A percentile compares a stretch with the other conserved stretches of the same genome.
Conservation (phyloP, 2,329 filamentous ascomycete genomes). For the Tetracladium maxilliforme region DNA sequence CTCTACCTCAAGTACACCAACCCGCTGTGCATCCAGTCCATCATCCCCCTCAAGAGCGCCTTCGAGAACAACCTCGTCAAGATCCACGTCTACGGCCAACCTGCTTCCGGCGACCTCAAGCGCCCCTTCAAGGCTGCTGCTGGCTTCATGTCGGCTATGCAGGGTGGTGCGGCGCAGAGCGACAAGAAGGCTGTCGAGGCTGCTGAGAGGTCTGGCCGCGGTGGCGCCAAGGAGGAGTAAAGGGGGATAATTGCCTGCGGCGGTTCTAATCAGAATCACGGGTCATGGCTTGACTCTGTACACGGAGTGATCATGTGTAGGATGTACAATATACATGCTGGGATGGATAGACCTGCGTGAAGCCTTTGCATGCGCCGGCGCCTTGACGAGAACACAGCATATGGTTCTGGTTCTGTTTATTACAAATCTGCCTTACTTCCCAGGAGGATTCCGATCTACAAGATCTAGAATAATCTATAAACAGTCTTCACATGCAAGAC, state of each 20-base stretch:
- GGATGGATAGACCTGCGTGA: no score
- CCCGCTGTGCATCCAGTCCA: constrained; percentile 94
- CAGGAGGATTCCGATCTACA: no score
- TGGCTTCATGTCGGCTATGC: constrained; percentile 70
- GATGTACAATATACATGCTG: no score
- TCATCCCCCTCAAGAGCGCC: constrained; percentile 92
- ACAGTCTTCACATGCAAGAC: no score
- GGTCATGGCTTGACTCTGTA: no score
- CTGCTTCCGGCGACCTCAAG: constrained; percentile 82
- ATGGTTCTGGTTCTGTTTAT: no score
- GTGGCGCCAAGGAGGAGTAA: constrained; percentile 61
- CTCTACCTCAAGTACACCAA: constrained; percentile 99
- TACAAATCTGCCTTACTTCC: no score
- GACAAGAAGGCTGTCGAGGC: constrained; percentile 82
- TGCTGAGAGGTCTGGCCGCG: constrained; percentile 60
- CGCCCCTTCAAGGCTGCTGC: constrained; percentile 81
- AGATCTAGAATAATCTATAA: no score
- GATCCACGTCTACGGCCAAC: constrained; percentile 80
- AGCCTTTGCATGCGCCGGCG: no score
- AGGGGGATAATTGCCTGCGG: constrained; percentile 2
- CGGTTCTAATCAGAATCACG: no score
- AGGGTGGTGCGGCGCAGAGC: constrained; percentile 56
- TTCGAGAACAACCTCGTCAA: constrained; percentile 94
- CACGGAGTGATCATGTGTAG: no score
- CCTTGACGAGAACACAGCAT: no score